phyloP scores from a whole-genome alignment of 2,329 filamentous ascomycete genomes.

The Cordyceps cateniannulata region DNA sequence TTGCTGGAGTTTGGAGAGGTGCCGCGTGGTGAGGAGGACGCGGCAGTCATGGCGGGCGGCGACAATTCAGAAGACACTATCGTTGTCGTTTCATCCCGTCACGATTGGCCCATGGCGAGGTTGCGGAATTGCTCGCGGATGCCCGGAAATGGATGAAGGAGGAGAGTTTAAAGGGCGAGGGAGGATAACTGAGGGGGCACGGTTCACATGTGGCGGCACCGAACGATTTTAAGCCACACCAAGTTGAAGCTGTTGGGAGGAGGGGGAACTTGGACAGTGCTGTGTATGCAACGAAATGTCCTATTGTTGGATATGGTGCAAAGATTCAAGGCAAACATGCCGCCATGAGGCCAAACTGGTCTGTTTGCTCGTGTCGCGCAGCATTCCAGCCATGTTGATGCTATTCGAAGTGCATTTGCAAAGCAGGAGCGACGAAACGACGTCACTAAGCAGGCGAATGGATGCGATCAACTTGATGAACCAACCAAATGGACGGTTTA shows the following conservation, averaged over 20 bases:
- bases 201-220: background rate
- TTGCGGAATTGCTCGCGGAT: background rate
- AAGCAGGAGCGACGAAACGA: background rate
- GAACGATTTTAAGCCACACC: background rate
- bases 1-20: background rate
- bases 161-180: background rate
- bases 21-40: background rate
- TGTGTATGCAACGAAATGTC: no score
- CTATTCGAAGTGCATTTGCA: background rate
- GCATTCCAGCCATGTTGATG: background rate
- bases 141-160: background rate
- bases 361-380: no score
- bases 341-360: background rate
- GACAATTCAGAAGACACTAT: background rate
- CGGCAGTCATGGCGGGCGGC: background rate
- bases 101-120: background rate
- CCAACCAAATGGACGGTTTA: background rate
- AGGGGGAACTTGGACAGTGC: no score
- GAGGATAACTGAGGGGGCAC: background rate
- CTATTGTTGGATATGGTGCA: background rate
- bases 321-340: background rate
- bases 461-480: background rate
- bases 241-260: no score
- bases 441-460: background rate
- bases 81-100: background rate